Evolutionary conservation across 1,139 yeast species (phyloP).

Genomic region (Kodamaea fungicola): DNA sequence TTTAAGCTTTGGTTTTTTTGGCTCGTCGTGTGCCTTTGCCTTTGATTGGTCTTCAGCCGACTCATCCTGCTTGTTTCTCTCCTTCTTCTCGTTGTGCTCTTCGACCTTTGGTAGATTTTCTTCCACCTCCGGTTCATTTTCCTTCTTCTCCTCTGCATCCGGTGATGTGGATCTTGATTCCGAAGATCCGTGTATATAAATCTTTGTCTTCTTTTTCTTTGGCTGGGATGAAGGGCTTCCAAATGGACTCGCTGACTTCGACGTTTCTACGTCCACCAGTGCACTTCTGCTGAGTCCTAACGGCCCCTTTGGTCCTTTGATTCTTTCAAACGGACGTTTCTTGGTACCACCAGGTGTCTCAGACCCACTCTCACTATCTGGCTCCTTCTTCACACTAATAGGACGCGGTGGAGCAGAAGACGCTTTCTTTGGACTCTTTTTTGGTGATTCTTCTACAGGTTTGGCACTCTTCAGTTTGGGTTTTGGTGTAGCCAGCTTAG

Average conservation of each 20-base stretch:
- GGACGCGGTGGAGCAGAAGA: constrained; percentile 3
- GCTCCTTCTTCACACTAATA: constrained; percentile 2
- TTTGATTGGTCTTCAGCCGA: neutral
- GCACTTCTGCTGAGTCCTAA: constrained; percentile 8
- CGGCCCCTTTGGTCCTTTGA: constrained; percentile 1
- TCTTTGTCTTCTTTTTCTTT: constrained; percentile 22
- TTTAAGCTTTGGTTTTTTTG: constrained; percentile 16
- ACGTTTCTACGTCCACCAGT: constrained; percentile 16
- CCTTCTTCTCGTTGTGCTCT: neutral
- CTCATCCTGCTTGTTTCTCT: neutral
- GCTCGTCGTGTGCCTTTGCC: constrained; percentile 1
- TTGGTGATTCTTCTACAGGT: too few species aligned
- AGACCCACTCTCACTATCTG: neutral
- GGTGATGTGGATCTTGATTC: constrained; percentile 10
- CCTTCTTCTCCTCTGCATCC: constrained; percentile 2
- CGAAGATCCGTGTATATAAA: constrained; percentile 18
- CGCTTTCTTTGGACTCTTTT: neutral
- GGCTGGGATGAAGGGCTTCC: constrained; percentile 9
- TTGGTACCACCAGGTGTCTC: neutral
- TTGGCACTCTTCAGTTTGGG: too few species aligned
- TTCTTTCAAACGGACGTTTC: constrained; percentile 3
- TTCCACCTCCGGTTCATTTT: constrained; percentile 4
- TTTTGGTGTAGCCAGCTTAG: too few species aligned
- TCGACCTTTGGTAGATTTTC: constrained; percentile 1
- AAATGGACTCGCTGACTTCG: constrained; percentile 24